Conservation (phyloP, 768 basidiomycete genomes). For the Lentinus brumalis region DNA sequence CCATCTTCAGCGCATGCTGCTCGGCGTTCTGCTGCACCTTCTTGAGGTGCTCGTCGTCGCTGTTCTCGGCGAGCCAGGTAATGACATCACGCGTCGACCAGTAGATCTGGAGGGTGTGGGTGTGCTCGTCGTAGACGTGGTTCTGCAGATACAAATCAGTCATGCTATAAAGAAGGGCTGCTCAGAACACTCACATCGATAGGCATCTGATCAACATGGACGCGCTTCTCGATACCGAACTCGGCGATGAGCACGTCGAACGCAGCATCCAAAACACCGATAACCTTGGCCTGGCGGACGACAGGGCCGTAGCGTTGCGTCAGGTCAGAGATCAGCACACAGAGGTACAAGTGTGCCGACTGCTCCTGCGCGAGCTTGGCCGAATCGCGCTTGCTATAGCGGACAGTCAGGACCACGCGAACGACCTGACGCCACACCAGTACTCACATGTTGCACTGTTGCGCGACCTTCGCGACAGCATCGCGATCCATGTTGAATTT, state of each 20-base stretch:
- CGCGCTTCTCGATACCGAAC: constrained; percentile 98
- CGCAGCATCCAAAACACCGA: constrained; percentile 95
- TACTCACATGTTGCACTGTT: constrained; percentile 94
- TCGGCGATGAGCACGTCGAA: constrained; percentile 96
- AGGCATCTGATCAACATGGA: constrained; percentile 99
- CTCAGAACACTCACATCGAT: constrained; percentile 68
- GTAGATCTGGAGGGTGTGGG: constrained; percentile 89
- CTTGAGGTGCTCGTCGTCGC: constrained; percentile 93
- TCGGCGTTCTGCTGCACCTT: constrained; percentile 93
- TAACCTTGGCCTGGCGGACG: constrained; percentile 91
- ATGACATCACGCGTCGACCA: constrained; percentile 97
- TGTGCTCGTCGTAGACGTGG: constrained; percentile 94
- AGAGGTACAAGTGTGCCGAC: constrained; percentile 93
- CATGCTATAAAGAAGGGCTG: background rate
- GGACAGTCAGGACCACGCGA: background rate
- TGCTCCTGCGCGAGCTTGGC: constrained; percentile 94
- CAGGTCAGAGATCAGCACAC: constrained; percentile 90
- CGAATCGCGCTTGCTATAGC: constrained; percentile 81
- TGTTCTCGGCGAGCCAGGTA: constrained; percentile 91
- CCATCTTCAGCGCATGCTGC: constrained; percentile 90
- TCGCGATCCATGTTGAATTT: constrained; percentile 99
- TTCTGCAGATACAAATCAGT: constrained; percentile 51
- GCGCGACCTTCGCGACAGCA: constrained; percentile 95
- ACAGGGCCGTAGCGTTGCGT: constrained; percentile 96
- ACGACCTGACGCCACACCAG: background rate